Evolutionary conservation across 2,329 filamentous ascomycete genomes (phyloP), one percentile per base, ranked within the genome.

Genomic region (Hypoxylon sp.): DNA sequence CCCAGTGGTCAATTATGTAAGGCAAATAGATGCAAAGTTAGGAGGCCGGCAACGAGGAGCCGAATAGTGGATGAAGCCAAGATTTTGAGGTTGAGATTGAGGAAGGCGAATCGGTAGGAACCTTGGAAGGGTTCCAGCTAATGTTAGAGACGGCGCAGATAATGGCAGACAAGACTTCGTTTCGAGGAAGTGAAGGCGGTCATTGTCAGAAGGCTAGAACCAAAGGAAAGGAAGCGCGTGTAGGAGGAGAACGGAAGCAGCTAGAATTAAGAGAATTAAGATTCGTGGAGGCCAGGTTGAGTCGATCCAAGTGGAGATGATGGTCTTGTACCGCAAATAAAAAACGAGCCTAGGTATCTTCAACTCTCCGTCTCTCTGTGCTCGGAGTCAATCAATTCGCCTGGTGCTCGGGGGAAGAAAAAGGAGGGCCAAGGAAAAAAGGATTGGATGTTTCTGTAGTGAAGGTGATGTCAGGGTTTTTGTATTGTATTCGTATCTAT

Each of bases 121-220:
- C 67, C 67, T 65, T 60, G 55, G 46, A 51, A 57, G 63, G 67
- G 65, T 69, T 66, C 67, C 61, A 62, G 58, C 59, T 61, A 65
- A 62, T 69, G 67, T 66, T 67, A 69, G 63, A 68, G 66, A 48
- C 59, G 58, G 50, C 61, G 59, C 51, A 62, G 41, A 40, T 55
- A 59, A 44, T 55, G 52, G 45, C 56, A 51, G 63, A 55, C 52
- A 47, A 54, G 56, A 67, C 55, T 66, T 55, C 60, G 62, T 55
- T 62, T 60, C 30, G 58, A 57, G 40, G 15, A 51, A 46, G 60
- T 59, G 57, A 51, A 63, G 63, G 57, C 59, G 53, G 63, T 69
- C 67, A 69, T 69, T 57, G 61, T 66, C 35, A 56, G 34, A 46
- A 47, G 46, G 36, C 50, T 43, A 57, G 25, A 43, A 46, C 43